phyloP scores from a whole-genome alignment of 1,139 yeast genomes.

The Barnettozyma hawaiiensis region DNA sequence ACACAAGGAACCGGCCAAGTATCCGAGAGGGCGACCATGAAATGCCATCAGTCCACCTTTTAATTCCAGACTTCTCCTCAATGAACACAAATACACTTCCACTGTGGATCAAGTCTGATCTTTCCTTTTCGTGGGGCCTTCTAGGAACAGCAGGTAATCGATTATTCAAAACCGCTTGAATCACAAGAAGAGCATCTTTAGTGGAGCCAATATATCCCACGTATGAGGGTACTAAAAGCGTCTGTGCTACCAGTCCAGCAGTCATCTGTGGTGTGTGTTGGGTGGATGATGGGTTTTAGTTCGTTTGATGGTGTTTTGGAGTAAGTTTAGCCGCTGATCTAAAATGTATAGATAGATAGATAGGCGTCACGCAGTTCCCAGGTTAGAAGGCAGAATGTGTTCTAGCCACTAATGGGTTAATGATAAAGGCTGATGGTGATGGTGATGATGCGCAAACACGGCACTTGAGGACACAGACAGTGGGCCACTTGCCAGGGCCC shows the following conservation, averaged over 20 bases:
- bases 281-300: not conserved
- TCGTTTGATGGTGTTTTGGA: not conserved
- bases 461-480: not conserved
- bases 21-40: slow-evolving; percentile 91
- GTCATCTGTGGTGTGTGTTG: not conserved
- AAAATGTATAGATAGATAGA: not conserved
- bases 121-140: slow-evolving; percentile 78
- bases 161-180: slow-evolving; percentile 69
- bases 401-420: not conserved
- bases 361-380: not conserved
- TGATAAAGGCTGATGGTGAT: not conserved
- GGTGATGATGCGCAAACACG: not conserved
- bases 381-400: not conserved
- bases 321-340: not conserved
- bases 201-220: slow-evolving; percentile 77
- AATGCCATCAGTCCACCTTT: slow-evolving; percentile 92
- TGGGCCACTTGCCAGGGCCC: not conserved
- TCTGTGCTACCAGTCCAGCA: slow-evolving; percentile 2
- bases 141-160: slow-evolving; percentile 62
- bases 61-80: slow-evolving; percentile 77
- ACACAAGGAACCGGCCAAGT: slow-evolving; percentile 74
- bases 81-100: slow-evolving; percentile 84
- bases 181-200: slow-evolving; percentile 74
- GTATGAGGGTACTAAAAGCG: slow-evolving; percentile 50
- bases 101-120: slow-evolving; percentile 57